phyloP scores from a whole-genome alignment of 306 rosid species.

The Senna siamea region DNA sequence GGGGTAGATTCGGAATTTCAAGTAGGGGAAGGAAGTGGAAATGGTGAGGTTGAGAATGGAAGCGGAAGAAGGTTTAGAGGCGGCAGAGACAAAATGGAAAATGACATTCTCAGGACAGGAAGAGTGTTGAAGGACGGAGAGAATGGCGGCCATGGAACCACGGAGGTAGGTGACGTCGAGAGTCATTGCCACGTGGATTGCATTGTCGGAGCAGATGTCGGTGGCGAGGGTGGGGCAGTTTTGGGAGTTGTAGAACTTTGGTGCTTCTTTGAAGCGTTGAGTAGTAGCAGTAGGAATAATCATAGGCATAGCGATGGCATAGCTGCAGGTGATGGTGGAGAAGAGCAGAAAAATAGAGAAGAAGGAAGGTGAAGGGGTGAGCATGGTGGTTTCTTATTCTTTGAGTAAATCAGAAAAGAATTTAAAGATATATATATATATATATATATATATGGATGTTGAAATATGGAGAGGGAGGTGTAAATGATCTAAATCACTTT shows the following conservation, averaged over 20 bases:
- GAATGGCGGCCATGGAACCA: slow-evolving; percentile 93
- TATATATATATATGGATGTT: no score
- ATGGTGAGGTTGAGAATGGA: slow-evolving; percentile 48
- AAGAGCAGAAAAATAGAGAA: slow-evolving; percentile 20
- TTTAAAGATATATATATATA: neutral
- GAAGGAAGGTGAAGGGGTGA: slow-evolving; percentile 18
- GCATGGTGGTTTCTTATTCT: slow-evolving; percentile 5
- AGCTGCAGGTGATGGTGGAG: neutral
- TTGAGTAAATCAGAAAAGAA: neutral
- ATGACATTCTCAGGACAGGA: slow-evolving; percentile 79
- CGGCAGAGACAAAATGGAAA: slow-evolving; percentile 80
- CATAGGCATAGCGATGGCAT: slow-evolving; percentile 28
- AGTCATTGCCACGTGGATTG: slow-evolving; percentile 88
- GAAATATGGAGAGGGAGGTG: no score
- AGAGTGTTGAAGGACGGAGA: slow-evolving; percentile 93
- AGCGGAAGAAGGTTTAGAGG: slow-evolving; percentile 41
- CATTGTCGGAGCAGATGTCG: slow-evolving; percentile 44
- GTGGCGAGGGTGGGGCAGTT: slow-evolving; percentile 46
- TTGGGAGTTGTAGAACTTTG: slow-evolving; percentile 83
- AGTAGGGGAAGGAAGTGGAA: slow-evolving; percentile 67
- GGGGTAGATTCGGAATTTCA: slow-evolving; percentile 77
- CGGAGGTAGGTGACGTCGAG: slow-evolving; percentile 87
- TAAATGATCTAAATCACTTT: no score
- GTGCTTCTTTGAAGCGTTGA: slow-evolving; percentile 80
- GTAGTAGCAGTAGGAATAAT: no score